These are phyloP conservation scores for Pyronema omphalodes DNA, from an alignment of 495 filamentous ascomycete species.

Conservation along the genomic window DNA sequence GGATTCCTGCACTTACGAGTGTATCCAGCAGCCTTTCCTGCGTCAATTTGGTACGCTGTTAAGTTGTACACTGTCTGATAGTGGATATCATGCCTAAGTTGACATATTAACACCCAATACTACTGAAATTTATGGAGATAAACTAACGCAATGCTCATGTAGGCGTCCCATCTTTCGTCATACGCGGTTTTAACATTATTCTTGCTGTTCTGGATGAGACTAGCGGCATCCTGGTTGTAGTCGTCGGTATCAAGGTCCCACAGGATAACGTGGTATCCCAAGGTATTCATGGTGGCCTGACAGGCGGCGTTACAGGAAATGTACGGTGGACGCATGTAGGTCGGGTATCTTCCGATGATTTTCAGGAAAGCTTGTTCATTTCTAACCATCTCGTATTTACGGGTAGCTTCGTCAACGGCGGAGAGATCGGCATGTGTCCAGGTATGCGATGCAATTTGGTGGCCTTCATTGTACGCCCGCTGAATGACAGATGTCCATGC, in stretches of 20 bases:
- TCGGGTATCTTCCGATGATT: conserved; percentile 45
- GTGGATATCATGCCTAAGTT: conserved; percentile 26
- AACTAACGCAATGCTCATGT: conserved; percentile 11
- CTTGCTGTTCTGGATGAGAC: conserved; percentile 40
- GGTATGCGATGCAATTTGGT: conserved; percentile 55
- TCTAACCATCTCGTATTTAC: conserved; percentile 41
- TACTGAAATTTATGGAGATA: not conserved
- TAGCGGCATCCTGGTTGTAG: conserved; percentile 37
- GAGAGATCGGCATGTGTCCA: conserved; percentile 50
- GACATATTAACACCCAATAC: not conserved
- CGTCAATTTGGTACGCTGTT: conserved; percentile 23
- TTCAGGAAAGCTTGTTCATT: conserved; percentile 48
- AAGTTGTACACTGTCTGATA: conserved; percentile 24
- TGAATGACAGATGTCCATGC: conserved; percentile 33
- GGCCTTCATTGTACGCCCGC: conserved; percentile 41
- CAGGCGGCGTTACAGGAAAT: conserved; percentile 35
- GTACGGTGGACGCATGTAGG: conserved; percentile 60
- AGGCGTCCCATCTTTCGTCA: not conserved
- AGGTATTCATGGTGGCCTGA: conserved; percentile 29
- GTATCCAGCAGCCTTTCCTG: conserved; percentile 19
- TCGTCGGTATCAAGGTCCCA: conserved; percentile 54
- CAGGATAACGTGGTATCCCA: conserved; percentile 46
- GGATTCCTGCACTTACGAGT: conserved; percentile 8
- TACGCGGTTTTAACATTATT: conserved; percentile 26
- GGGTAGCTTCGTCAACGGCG: conserved; percentile 31